Percentiles rank a stretch among this genome's conserved stretches.
Evolutionary conservation across 257 asterid genomes (phyloP).

Genomic region (Solanum chmielewskii): DNA sequence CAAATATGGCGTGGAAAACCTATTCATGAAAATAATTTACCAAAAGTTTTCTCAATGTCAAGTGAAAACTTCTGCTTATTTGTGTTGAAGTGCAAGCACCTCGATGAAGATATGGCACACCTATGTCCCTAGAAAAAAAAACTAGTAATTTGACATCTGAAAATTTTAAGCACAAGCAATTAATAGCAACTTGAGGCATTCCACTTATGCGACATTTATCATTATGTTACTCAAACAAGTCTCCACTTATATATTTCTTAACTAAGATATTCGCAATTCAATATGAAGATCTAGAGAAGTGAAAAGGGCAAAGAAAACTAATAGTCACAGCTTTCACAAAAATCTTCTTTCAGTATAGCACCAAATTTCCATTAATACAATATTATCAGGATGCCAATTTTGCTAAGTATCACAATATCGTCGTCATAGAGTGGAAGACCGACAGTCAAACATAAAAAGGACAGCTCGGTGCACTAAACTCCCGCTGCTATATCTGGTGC

Average conservation of each 20-base stretch:
- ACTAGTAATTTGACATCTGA: background rate
- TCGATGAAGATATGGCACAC: background rate
- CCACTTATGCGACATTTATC: background rate
- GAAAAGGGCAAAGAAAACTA: background rate
- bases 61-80: background rate
- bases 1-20: constrained; percentile 75
- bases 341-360: background rate
- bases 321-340: background rate
- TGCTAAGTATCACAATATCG: background rate
- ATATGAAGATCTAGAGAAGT: background rate
- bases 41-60: background rate
- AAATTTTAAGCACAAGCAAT: background rate
- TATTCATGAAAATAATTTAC: constrained; percentile 10
- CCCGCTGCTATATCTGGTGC: background rate
- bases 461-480: background rate
- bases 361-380: background rate
- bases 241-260: background rate
- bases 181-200: background rate
- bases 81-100: background rate
- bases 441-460: background rate
- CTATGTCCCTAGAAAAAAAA: background rate
- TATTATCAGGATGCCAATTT: background rate
- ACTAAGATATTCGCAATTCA: background rate
- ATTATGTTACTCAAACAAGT: background rate
- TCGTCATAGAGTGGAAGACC: background rate